Evolutionary conservation across 1,284 basidiomycete species (phyloP), one percentile per base, ranked within the genome.

Genomic region (Kwoniella shivajii): DNA sequence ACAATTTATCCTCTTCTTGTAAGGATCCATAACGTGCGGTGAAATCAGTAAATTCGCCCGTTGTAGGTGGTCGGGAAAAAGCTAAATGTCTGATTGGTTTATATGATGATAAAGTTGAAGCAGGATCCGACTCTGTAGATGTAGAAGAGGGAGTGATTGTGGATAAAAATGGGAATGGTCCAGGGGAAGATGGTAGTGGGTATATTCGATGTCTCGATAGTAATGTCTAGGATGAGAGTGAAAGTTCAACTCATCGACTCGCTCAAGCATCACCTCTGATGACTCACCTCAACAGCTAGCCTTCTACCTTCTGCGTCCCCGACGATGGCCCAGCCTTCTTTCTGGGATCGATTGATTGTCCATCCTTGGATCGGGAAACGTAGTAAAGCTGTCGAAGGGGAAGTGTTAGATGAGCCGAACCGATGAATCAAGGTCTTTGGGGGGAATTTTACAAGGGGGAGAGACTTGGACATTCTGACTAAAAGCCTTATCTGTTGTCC

Each of bases 11-110:
- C 69, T 88, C 89, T 36, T 94, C 91, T 18, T 88, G 82, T 36
- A 93, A 82, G 0, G 89, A 87, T 22, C 90, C 91, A 71, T 94
- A 97, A 3, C 92, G 85, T 1, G 91, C 90, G 0, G 90, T 90
- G 71, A 88, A 95, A 76, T 96, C 92, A 59, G 88, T 88, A 75
- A 96, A 97, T n/a, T 83, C 89, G 6, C 87, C 82, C 0, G 85
- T 83, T 0, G 82, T 76, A 0, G 82, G 80, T 38, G 86, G 82
- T 57, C 88, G 85, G 0, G 86, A 83, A 68, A 92, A 92, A 0
- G 88, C 87, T 4, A 92, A 86, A 44, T 88, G 80, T 6, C 84
- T 79, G 34, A 92, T 77, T 14, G 79, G 77, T 7, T 80, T 73
- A 56, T 84, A 81, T 0, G 84, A 80, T 29, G 51, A 53, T 30